Evolutionary conservation across 2,329 filamentous ascomycete genomes (phyloP).

Genomic region (Calonectria multiphialidica): DNA sequence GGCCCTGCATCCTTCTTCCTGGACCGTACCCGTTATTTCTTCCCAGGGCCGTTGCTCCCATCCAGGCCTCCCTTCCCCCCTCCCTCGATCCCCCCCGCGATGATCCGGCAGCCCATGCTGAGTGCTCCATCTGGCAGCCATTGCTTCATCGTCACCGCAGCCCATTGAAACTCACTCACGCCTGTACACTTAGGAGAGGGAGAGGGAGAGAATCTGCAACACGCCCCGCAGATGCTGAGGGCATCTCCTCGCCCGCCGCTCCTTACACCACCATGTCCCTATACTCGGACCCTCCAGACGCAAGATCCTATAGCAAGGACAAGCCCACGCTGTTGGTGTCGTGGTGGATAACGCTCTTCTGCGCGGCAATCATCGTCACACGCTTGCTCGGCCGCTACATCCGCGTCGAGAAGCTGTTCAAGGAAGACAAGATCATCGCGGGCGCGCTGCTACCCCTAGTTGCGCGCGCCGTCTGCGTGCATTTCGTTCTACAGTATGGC

Average conservation of each 20-base stretch:
- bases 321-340: slow-evolving; percentile 90
- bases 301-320: slow-evolving; percentile 62
- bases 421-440: slow-evolving; percentile 87
- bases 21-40: background rate
- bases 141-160: background rate
- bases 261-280: slow-evolving; percentile 59
- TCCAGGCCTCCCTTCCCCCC: background rate
- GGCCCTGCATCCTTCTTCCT: background rate
- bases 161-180: too few species aligned
- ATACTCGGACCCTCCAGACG: slow-evolving; percentile 64
- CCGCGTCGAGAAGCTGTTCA: slow-evolving; percentile 84
- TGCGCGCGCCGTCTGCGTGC: slow-evolving; percentile 82
- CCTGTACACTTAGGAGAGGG: background rate
- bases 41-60: background rate
- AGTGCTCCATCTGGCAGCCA: background rate
- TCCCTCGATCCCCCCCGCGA: background rate
- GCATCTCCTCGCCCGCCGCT: slow-evolving; percentile 23
- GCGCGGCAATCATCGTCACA: slow-evolving; percentile 82
- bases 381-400: slow-evolving; percentile 84
- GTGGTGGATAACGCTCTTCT: slow-evolving; percentile 91
- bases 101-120: background rate
- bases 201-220: slow-evolving; percentile 5
- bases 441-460: slow-evolving; percentile 82
- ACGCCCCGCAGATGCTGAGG: slow-evolving; percentile 21
- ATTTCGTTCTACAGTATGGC: slow-evolving; percentile 85